These are phyloP conservation scores for Auriculariales sp. DNA, from an alignment of 768 basidiomycete species.

Conservation along the genomic window DNA sequence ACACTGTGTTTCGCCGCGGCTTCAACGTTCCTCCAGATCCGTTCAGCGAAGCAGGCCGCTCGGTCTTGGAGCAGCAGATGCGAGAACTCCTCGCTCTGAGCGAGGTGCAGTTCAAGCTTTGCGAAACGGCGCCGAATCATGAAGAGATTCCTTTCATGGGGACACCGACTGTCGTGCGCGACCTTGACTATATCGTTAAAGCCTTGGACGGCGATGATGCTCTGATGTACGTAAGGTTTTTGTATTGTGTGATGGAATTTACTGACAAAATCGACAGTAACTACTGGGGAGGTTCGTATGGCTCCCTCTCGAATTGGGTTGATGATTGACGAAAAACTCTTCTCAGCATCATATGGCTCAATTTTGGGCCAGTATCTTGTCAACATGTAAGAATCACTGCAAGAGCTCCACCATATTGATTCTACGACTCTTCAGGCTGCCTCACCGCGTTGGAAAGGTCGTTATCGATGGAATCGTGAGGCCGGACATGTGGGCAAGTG, in stretches of 20 bases:
- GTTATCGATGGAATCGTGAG: neutral
- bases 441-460: neutral
- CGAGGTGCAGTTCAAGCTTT: neutral
- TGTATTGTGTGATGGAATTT: neutral
- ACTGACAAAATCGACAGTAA: neutral
- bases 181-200: neutral
- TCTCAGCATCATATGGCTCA: too few relatives aligned
- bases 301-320: too few relatives aligned
- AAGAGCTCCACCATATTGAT: neutral
- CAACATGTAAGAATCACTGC: neutral
- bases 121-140: neutral
- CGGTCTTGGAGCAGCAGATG: neutral
- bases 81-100: neutral
- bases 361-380: neutral
- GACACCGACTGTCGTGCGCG: neutral
- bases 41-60: neutral
- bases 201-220: neutral
- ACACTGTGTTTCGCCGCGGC: neutral
- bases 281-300: neutral
- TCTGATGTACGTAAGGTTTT: neutral
- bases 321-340: too few relatives aligned
- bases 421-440: neutral
- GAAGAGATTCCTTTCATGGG: neutral
- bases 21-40: neutral
- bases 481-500: neutral